Conservation (phyloP, 257 asterid genomes). For the Hygrophila difformis region DNA sequence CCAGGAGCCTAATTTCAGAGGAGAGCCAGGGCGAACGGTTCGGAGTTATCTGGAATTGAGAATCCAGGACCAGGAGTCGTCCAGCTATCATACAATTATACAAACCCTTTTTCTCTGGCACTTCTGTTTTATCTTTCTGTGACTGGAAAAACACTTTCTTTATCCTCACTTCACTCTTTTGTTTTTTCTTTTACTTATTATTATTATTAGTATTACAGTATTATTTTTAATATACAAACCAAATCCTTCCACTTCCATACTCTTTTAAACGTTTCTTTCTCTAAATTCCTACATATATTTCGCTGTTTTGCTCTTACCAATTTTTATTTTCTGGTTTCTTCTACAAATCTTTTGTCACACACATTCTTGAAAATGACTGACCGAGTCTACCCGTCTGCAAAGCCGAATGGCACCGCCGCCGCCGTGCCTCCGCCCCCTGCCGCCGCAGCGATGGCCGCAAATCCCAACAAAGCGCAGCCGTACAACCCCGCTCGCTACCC, state of each 20-base stretch:
- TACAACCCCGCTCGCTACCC: conserved; percentile 46
- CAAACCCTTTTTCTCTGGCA: too few species aligned
- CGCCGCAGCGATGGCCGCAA: conserved; percentile 7
- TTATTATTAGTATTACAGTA: background rate
- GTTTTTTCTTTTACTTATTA: background rate
- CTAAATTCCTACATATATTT: conserved; percentile 3
- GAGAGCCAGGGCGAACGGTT: too few species aligned
- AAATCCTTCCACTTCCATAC: too few species aligned
- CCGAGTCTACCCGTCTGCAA: conserved; percentile 43
- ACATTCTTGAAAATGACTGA: conserved; percentile 32
- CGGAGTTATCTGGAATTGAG: too few species aligned
- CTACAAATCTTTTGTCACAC: background rate
- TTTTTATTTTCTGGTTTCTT: background rate
- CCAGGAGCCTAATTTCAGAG: too few species aligned
- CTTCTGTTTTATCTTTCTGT: background rate
- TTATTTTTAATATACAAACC: too few species aligned
- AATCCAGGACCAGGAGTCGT: too few species aligned
- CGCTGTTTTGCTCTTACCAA: background rate
- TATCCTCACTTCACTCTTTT: conserved; percentile 27
- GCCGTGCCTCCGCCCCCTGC: conserved; percentile 12
- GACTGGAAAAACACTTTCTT: conserved; percentile 12
- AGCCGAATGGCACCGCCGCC: conserved; percentile 24
- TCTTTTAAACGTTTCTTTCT: background rate
- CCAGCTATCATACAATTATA: too few species aligned
- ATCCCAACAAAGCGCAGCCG: conserved; percentile 28